Conservation (phyloP, 78 protist species). For the Dictyostelium firmibasis region DNA sequence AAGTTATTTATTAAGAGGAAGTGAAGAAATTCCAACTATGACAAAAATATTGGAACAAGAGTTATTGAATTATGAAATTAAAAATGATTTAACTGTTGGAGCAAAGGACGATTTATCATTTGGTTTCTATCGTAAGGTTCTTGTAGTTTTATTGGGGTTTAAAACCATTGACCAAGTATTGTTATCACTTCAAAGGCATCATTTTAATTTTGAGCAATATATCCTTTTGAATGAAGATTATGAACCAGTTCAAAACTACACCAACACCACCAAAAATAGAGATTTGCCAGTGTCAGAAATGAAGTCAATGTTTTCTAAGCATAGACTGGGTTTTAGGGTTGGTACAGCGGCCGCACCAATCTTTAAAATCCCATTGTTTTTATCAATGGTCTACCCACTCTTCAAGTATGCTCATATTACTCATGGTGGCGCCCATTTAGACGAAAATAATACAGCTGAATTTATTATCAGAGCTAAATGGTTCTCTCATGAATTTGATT, state of each 20-base stretch:
- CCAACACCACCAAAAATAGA: no score
- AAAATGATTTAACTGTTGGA: not conserved
- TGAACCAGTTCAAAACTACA: not conserved
- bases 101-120: not conserved
- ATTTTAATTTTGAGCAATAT: not conserved
- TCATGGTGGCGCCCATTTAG: not conserved
- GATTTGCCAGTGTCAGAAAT: not conserved
- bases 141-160: conserved; percentile 12
- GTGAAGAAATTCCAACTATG: not conserved
- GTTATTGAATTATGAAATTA: conserved; percentile 4
- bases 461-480: not conserved
- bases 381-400: not conserved
- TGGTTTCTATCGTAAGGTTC: conserved; percentile 3
- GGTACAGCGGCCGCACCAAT: not conserved
- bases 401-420: not conserved
- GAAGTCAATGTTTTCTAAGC: not conserved
- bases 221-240: conserved; percentile 5
- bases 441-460: not conserved
- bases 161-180: not conserved
- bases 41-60: not conserved
- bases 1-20: not conserved
- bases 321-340: not conserved
- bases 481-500: not conserved
- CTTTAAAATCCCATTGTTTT: not conserved
- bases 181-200: not conserved